A percentile compares a stretch with the other conserved stretches of the same genome.
These are phyloP conservation scores for Cytauxzoon felis DNA, from an alignment of 169 alveolate genomes.

Conservation along the genomic window DNA sequence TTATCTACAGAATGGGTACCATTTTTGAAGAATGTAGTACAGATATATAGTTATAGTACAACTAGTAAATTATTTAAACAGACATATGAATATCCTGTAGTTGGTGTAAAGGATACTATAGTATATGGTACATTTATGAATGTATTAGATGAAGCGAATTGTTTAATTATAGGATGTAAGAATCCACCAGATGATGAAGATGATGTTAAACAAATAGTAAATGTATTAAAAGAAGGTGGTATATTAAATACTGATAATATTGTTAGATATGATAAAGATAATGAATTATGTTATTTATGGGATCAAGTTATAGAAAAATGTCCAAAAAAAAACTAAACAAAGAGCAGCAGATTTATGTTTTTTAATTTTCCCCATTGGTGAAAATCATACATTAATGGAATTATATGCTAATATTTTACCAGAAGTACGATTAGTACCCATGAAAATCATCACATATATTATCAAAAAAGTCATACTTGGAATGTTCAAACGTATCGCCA, in stretches of 20 bases:
- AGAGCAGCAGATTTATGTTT: conserved; percentile 48
- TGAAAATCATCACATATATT: conserved; percentile 29
- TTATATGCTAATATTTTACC: conserved; percentile 36
- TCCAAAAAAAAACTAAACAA: conserved; percentile 21
- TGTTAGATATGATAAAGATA: not conserved
- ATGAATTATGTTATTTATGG: conserved; percentile 1
- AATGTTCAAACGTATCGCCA: conserved; percentile 27
- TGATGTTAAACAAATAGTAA: conserved; percentile 25
- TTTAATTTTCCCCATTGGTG: conserved; percentile 40
- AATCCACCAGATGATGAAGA: conserved; percentile 38
- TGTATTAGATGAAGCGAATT: conserved; percentile 52
- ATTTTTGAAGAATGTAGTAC: conserved; percentile 35
- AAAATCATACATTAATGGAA: conserved; percentile 52
- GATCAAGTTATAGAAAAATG: conserved; percentile 5
- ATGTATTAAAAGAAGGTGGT: conserved; percentile 19
- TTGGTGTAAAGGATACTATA: conserved; percentile 35
- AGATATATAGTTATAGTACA: conserved; percentile 21
- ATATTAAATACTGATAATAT: conserved; percentile 19
- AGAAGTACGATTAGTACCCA: conserved; percentile 41
- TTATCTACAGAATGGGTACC: conserved; percentile 58
- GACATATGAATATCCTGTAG: conserved; percentile 52
- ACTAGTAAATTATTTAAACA: conserved; percentile 37
- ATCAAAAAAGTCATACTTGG: conserved; percentile 40
- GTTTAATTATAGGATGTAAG: conserved; percentile 35
- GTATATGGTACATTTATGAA: conserved; percentile 45